Percentiles rank a stretch among this genome's conserved stretches.
phyloP scores from a whole-genome alignment of 352 stramenopile genomes.

The Pythium dissimile region DNA sequence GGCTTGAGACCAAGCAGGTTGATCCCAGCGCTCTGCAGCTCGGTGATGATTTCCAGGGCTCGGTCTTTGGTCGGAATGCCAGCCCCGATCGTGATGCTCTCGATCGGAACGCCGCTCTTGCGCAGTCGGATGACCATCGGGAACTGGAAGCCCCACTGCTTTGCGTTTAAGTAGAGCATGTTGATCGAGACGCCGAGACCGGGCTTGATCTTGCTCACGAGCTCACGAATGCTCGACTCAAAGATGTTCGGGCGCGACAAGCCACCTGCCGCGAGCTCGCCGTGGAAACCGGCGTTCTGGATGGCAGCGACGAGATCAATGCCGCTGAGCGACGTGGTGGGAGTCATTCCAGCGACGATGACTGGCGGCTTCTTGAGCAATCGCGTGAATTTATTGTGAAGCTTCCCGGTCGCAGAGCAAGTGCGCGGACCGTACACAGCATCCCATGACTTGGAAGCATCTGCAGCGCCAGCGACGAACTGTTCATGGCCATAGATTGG shows the following conservation, averaged over 20 bases:
- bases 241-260: constrained; percentile 72
- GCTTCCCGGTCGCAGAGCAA: constrained; percentile 32
- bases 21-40: constrained; percentile 64
- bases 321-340: constrained; percentile 76
- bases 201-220: constrained; percentile 70
- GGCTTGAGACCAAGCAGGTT: constrained; percentile 85
- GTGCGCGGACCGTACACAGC: constrained; percentile 49
- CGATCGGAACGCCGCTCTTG: constrained; percentile 74
- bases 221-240: constrained; percentile 52
- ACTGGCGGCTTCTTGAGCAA: constrained; percentile 76
- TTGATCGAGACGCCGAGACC: constrained; percentile 79
- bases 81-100: constrained; percentile 86
- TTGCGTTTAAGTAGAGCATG: constrained; percentile 89
- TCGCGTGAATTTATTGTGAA: constrained; percentile 70
- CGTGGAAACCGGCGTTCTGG: constrained; percentile 78
- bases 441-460: constrained; percentile 38
- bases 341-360: constrained; percentile 83
- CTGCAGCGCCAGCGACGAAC: constrained; percentile 30
- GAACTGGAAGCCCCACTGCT: constrained; percentile 90
- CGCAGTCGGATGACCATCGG: constrained; percentile 83
- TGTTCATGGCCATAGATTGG: constrained; percentile 38
- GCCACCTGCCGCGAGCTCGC: constrained; percentile 74
- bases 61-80: constrained; percentile 80
- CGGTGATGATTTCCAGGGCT: constrained; percentile 72
- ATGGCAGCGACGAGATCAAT: constrained; percentile 80